phyloP scores from a whole-genome alignment of 441 rosid genomes.

The Metrosideros polymorpha region DNA sequence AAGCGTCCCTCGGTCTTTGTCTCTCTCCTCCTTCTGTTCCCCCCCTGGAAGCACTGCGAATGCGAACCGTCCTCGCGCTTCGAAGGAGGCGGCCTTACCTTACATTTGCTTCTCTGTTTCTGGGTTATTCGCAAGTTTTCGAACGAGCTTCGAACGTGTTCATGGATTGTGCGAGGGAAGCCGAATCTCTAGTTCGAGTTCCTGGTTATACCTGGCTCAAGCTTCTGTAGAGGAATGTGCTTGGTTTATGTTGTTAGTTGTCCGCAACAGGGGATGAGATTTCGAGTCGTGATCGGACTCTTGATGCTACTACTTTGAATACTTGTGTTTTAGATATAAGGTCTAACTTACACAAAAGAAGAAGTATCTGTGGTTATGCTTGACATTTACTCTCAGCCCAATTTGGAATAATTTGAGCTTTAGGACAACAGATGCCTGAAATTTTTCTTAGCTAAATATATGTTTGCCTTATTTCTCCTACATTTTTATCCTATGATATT shows the following conservation, averaged over 20 bases:
- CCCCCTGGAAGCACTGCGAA: neutral
- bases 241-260: neutral
- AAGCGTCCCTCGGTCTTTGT: neutral
- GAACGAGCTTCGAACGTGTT: neutral
- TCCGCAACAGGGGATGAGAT: neutral
- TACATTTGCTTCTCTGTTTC: neutral
- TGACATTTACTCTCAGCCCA: neutral
- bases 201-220: neutral
- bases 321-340: neutral
- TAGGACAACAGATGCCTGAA: neutral
- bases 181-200: neutral
- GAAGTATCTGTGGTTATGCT: neutral
- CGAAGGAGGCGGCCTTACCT: neutral
- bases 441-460: neutral
- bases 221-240: neutral
- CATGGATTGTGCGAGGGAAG: neutral
- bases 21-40: neutral
- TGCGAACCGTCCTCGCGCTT: no score
- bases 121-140: neutral
- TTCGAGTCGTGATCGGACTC: neutral
- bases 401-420: neutral
- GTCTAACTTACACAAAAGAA: neutral
- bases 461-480: neutral
- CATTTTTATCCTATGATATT: neutral
- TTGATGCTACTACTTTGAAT: neutral